phyloP scores from a whole-genome alignment of 2,329 filamentous ascomycete species.

The Ampelomyces quisqualis region DNA sequence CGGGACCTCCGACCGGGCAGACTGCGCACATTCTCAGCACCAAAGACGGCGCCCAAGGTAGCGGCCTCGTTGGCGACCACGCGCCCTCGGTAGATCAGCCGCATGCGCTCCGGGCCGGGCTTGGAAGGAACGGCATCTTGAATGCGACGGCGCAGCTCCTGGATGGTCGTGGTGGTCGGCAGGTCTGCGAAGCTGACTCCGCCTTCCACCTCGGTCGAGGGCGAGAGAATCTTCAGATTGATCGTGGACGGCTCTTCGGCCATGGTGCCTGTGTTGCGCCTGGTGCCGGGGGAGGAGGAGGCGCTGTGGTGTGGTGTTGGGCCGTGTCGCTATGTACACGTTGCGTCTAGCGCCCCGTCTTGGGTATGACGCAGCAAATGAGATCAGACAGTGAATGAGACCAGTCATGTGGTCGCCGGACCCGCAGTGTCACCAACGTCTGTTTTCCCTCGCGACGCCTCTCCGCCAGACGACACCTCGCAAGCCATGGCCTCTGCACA shows the following conservation, averaged over 20 bases:
- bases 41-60: conserved; percentile 54
- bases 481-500: conserved; percentile 31
- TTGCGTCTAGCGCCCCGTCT: conserved; percentile 25
- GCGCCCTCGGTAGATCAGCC: conserved; percentile 60
- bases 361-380: not conserved
- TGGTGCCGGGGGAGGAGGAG: conserved; percentile 1
- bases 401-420: too few species aligned
- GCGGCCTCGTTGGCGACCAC: conserved; percentile 53
- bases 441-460: conserved; percentile 22
- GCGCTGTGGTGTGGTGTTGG: conserved; percentile 5
- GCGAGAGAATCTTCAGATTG: conserved; percentile 45
- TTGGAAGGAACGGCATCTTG: conserved; percentile 49
- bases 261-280: conserved; percentile 21
- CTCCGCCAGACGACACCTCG: conserved; percentile 5
- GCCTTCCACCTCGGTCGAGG: conserved; percentile 42
- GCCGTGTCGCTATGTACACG: conserved; percentile 31
- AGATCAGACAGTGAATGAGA: too few species aligned
- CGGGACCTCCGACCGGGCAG: too few species aligned
- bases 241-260: conserved; percentile 24
- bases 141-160: conserved; percentile 56
- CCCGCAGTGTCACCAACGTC: too few species aligned
- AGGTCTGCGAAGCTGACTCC: conserved; percentile 36
- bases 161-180: conserved; percentile 49
- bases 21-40: conserved; percentile 52
- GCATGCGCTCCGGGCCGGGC: conserved; percentile 49